These are phyloP conservation scores for Populus hybrid DNA, from an alignment of 441 rosid species.

Conservation along the genomic window DNA sequence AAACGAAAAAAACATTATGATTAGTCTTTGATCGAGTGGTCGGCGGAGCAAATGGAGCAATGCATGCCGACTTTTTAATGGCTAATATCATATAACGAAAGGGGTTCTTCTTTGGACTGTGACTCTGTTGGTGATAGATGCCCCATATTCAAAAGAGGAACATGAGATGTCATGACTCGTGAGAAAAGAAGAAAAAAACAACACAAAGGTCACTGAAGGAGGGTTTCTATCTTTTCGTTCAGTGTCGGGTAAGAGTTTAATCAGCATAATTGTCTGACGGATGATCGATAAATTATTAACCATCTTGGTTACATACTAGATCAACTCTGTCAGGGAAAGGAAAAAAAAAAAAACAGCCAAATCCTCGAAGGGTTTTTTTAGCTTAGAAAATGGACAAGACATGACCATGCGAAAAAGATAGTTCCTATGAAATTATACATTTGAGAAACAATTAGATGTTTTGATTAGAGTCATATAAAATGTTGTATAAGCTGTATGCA, in stretches of 20 bases:
- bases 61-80: neutral
- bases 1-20: neutral
- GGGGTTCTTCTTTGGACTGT: neutral
- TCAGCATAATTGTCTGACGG: neutral
- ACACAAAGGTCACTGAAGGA: neutral
- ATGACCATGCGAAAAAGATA: too few species aligned
- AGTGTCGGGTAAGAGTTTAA: neutral
- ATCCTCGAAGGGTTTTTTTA: too few species aligned
- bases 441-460: too few species aligned
- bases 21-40: neutral
- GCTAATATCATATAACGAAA: neutral
- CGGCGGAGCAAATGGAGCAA: neutral
- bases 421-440: too few species aligned
- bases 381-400: too few species aligned
- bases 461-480: too few species aligned
- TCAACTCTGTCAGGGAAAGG: too few species aligned
- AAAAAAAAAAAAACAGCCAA: too few species aligned
- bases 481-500: neutral
- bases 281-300: neutral
- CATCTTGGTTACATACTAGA: too few species aligned
- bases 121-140: neutral
- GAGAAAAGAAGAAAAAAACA: neutral
- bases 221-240: neutral
- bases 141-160: neutral
- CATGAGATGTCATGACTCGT: neutral